Percentiles rank a stretch among this genome's conserved stretches.
Conservation (phyloP, 2,329 filamentous ascomycete genomes). For the Chalaropsis ovoidea region DNA sequence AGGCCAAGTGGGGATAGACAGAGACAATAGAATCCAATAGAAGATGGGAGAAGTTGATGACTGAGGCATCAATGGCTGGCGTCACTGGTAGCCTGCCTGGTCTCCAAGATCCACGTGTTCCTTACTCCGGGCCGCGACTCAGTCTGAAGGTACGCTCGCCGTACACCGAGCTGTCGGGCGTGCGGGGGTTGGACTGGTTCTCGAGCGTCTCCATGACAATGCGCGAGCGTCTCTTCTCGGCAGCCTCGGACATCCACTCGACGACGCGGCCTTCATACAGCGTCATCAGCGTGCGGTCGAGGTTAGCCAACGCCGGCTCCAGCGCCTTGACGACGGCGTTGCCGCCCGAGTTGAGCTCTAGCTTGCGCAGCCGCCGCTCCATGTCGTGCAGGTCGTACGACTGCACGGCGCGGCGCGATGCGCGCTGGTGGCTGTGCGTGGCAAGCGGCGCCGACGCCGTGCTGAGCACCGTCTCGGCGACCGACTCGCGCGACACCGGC, state of each 20-base stretch:
- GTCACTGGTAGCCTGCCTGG: too few relatives aligned
- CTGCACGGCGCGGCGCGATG: conserved; percentile 15
- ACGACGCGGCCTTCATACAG: conserved; percentile 26
- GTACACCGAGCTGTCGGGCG: conserved; percentile 21
- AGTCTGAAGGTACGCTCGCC: conserved; percentile 20
- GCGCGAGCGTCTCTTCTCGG: conserved; percentile 20
- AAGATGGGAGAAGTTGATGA: background rate
- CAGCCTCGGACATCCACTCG: conserved; percentile 24
- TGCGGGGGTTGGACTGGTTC: conserved; percentile 17
- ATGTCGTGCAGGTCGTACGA: conserved; percentile 38
- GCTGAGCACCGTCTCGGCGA: conserved; percentile 12
- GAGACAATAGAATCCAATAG: background rate
- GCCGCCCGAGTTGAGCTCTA: conserved; percentile 37
- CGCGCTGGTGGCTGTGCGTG: conserved; percentile 25
- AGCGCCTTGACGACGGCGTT: conserved; percentile 40
- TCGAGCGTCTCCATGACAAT: conserved; percentile 20
- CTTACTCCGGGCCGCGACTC: conserved; percentile 21
- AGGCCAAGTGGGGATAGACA: background rate
- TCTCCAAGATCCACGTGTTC: background rate
- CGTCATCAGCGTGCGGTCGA: conserved; percentile 34
- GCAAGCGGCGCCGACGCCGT: conserved; percentile 16
- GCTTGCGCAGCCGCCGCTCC: conserved; percentile 38
- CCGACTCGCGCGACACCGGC: conserved; percentile 9
- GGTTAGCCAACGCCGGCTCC: conserved; percentile 38
- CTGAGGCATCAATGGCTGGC: background rate